phyloP scores from a whole-genome alignment of 83 land plant genomes.

The Thuja plicata region DNA sequence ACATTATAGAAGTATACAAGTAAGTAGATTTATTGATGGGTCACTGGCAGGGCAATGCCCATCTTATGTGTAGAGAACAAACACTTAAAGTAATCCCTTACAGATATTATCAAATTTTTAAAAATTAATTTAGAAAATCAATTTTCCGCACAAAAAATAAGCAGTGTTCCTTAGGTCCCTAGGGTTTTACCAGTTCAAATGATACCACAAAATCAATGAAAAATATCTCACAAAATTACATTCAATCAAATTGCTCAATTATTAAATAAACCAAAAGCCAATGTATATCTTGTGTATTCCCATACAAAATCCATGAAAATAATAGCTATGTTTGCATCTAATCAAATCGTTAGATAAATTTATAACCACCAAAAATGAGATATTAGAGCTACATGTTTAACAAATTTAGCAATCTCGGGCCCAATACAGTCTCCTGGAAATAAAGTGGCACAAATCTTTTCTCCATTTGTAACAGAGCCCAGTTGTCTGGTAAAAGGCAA shows the following conservation, averaged over 20 bases:
- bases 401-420: constrained; percentile 88
- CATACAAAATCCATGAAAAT: not conserved
- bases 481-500: constrained; percentile 9
- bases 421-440: constrained; percentile 94
- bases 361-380: not conserved
- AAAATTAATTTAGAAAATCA: too few relatives aligned
- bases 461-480: constrained; percentile 35
- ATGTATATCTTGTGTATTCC: not conserved
- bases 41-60: not conserved
- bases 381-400: constrained; percentile 59
- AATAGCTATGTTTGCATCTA: not conserved
- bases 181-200: not conserved
- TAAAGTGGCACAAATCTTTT: constrained; percentile 72
- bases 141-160: too few relatives aligned
- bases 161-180: not conserved
- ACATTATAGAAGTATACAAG: too few relatives aligned
- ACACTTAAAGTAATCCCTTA: not conserved
- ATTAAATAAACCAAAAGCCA: not conserved
- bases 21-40: too few relatives aligned
- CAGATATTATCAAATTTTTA: not conserved
- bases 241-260: not conserved
- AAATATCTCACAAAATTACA: too few relatives aligned
- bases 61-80: too few relatives aligned
- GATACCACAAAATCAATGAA: not conserved
- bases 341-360: not conserved